Evolutionary conservation across 805 yeast species (phyloP).

Genomic region (Barnettozyma pratensis): DNA sequence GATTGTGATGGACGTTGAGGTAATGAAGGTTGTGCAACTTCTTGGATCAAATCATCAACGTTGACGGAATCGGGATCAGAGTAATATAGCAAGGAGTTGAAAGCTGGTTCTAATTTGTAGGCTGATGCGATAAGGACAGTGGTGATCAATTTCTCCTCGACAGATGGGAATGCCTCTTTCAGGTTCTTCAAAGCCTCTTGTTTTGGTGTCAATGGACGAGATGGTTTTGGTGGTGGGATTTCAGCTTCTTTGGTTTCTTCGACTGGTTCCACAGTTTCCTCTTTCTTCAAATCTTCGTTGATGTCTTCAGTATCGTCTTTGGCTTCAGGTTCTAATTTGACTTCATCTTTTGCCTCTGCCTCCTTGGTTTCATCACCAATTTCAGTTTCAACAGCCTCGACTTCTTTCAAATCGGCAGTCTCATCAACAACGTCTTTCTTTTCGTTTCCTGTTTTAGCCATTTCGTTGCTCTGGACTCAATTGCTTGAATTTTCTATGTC

Average conservation of each 20-base stretch:
- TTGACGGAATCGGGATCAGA: constrained; percentile 60
- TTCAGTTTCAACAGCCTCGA: constrained; percentile 15
- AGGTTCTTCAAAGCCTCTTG: constrained; percentile 53
- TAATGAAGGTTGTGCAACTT: constrained; percentile 29
- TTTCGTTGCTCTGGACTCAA: constrained; percentile 3
- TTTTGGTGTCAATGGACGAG: constrained; percentile 60
- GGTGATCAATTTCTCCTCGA: constrained; percentile 64
- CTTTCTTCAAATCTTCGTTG: constrained; percentile 6
- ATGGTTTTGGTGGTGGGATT: constrained; percentile 43
- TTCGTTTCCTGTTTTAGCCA: constrained; percentile 10
- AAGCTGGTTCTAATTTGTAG: constrained; percentile 79
- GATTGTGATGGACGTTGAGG: constrained; percentile 28
- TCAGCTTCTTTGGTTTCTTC: constrained; percentile 9
- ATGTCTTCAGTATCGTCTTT: constrained; percentile 7
- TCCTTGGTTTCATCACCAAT: constrained; percentile 4
- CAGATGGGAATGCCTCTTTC: constrained; percentile 79
- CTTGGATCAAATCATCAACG: constrained; percentile 38
- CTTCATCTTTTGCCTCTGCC: constrained; percentile 4
- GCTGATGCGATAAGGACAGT: constrained; percentile 83
- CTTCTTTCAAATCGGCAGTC: constrained; percentile 1
- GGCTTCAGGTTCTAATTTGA: constrained; percentile 1
- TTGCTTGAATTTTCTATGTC: background rate
- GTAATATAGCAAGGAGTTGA: constrained; percentile 76
- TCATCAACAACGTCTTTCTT: background rate
- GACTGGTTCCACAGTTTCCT: background rate